phyloP scores from a whole-genome alignment of 1,284 basidiomycete species.

The Pholiota adiposa region DNA sequence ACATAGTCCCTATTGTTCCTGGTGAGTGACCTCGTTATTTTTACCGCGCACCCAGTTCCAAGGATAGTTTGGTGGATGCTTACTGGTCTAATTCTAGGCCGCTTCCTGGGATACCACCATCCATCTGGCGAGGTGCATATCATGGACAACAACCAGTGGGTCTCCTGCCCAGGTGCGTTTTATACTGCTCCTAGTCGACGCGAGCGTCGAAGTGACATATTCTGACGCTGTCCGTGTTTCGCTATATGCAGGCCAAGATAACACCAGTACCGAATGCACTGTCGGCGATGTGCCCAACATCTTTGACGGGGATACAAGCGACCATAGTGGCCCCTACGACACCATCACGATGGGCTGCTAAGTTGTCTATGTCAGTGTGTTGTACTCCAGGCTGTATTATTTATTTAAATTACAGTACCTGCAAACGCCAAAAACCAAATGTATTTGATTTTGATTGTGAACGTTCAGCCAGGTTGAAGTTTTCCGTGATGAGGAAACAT shows the following conservation, averaged over 20 bases:
- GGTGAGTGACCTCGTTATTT: slow-evolving; percentile 23
- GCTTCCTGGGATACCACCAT: slow-evolving; percentile 45
- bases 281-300: slow-evolving; percentile 38
- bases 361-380: not conserved
- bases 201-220: not conserved
- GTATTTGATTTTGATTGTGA: not conserved
- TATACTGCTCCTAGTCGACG: not conserved
- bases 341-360: slow-evolving; percentile 37
- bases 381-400: not conserved
- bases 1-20: slow-evolving; percentile 52
- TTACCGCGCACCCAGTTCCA: not conserved
- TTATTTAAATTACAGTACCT: not conserved
- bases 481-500: too few species aligned
- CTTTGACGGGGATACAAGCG: slow-evolving; percentile 29
- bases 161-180: slow-evolving; percentile 36
- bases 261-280: slow-evolving; percentile 32
- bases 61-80: slow-evolving; percentile 7
- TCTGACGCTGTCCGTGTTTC: slow-evolving; percentile 2
- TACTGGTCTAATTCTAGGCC: slow-evolving; percentile 30
- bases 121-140: slow-evolving; percentile 48
- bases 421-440: not conserved
- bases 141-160: slow-evolving; percentile 34
- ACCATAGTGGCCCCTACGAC: slow-evolving; percentile 41
- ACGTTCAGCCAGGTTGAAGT: too few species aligned
- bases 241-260: slow-evolving; percentile 34